phyloP scores from a whole-genome alignment of 1,284 basidiomycete genomes.

The Moesziomyces parantarcticus region DNA sequence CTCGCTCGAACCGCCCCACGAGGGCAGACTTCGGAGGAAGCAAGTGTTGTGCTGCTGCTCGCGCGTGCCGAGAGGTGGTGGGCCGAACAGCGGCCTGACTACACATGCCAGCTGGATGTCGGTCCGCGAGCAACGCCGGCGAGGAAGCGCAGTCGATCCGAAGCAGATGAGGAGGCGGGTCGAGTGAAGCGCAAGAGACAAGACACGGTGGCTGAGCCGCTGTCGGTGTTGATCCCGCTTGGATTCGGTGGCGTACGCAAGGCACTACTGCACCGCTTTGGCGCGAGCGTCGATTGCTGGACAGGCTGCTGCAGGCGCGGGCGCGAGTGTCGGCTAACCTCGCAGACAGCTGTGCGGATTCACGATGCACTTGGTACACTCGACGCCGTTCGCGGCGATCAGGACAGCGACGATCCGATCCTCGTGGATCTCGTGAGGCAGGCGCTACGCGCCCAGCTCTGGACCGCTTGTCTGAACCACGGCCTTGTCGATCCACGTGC shows the following conservation, averaged over 20 bases:
- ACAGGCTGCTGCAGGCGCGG: background rate
- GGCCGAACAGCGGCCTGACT: constrained; percentile 17
- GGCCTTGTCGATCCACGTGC: constrained; percentile 14
- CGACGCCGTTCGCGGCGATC: background rate
- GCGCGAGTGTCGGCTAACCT: constrained; percentile 3
- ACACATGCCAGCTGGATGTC: constrained; percentile 34
- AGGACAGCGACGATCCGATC: constrained; percentile 17
- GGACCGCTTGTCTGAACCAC: constrained; percentile 33
- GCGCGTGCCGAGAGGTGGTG: constrained; percentile 53
- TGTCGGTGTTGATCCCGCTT: constrained; percentile 18
- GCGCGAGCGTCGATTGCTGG: constrained; percentile 12
- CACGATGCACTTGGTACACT: constrained; percentile 36
- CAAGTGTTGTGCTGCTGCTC: constrained; percentile 35
- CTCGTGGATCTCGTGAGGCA: constrained; percentile 38
- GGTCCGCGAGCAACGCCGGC: constrained; percentile 6
- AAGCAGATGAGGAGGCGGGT: background rate
- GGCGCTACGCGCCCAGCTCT: constrained; percentile 25
- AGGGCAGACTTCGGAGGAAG: constrained; percentile 10
- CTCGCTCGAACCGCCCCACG: background rate
- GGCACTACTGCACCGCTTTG: constrained; percentile 8
- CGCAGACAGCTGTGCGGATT: constrained; percentile 7
- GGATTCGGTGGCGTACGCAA: constrained; percentile 16
- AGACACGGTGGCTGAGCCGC: background rate
- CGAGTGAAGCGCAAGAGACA: background rate
- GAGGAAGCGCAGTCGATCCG: background rate